These are phyloP conservation scores for Botrytis squamosa DNA, from an alignment of 2,329 filamentous ascomycete species.

Conservation along the genomic window DNA sequence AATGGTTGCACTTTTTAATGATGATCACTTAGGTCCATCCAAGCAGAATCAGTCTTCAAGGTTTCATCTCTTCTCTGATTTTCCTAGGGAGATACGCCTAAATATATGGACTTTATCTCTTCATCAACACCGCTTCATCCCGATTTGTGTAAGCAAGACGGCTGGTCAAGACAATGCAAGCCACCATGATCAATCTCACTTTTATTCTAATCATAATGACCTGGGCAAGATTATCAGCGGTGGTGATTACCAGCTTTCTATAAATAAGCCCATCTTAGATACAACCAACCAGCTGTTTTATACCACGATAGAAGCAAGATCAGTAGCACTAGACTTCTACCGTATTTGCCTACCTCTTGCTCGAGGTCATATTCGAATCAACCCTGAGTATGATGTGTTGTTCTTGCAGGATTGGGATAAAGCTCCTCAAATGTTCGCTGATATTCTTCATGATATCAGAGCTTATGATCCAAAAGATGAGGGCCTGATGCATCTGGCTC, in stretches of 20 bases:
- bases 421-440: background rate
- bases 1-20: background rate
- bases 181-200: background rate
- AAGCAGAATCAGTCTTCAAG: background rate
- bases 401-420: background rate
- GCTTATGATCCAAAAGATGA: background rate
- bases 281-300: background rate
- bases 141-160: background rate
- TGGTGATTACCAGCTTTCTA: background rate
- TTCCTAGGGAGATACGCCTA: background rate
- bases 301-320: background rate
- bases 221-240: background rate
- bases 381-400: background rate
- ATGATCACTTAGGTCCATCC: background rate
- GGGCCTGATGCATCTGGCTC: background rate
- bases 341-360: background rate
- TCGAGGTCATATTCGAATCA: background rate
- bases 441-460: background rate
- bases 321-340: background rate
- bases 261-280: background rate
- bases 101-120: background rate
- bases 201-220: background rate
- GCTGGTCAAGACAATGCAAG: background rate
- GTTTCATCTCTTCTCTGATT: rapidly evolving
- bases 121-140: background rate